Evolutionary conservation across 2,329 filamentous ascomycete genomes (phyloP).

Genomic region (Alternaria sp.): DNA sequence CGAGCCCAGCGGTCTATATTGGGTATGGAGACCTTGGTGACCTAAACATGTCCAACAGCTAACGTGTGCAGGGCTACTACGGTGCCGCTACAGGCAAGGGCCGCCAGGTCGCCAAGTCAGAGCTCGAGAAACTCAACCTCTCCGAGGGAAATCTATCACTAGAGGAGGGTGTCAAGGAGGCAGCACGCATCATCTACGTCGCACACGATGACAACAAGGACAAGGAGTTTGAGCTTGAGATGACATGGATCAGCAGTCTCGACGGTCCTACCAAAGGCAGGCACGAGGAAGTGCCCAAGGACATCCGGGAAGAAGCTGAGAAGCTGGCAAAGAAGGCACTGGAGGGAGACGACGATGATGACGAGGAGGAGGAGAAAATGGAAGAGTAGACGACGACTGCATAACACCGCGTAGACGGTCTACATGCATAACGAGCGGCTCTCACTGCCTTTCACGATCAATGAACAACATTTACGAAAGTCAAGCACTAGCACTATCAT

Average conservation of each 20-base stretch:
- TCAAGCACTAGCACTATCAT: constrained; percentile 1
- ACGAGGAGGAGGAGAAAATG: constrained; percentile 84
- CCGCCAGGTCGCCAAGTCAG: constrained; percentile 93
- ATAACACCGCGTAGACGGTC: constrained; percentile 35
- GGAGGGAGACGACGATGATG: constrained; percentile 82
- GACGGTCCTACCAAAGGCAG: constrained; percentile 89
- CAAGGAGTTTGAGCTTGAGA: constrained; percentile 99
- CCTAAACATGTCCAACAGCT: not conserved
- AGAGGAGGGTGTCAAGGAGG: constrained; percentile 91
- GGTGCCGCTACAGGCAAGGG: constrained; percentile 97
- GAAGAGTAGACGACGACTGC: constrained; percentile 68
- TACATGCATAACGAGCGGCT: constrained; percentile 33
- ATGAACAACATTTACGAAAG: constrained; percentile 9
- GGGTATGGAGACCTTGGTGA: constrained; percentile 59
- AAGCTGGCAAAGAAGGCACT: constrained; percentile 87
- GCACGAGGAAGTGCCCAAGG: constrained; percentile 92
- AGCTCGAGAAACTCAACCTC: constrained; percentile 96
- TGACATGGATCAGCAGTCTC: constrained; percentile 92
- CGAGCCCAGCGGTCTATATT: constrained; percentile 94
- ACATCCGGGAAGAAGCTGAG: constrained; percentile 89
- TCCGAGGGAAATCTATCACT: constrained; percentile 77
- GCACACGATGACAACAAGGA: constrained; percentile 99
- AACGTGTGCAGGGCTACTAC: constrained; percentile 77
- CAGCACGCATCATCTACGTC: constrained; percentile 94
- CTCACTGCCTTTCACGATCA: constrained; percentile 23